Percentiles rank a stretch among this genome's conserved stretches.
Evolutionary conservation across 2,329 filamentous ascomycete genomes (phyloP).

Genomic region (Talaromyces amestolkiae): DNA sequence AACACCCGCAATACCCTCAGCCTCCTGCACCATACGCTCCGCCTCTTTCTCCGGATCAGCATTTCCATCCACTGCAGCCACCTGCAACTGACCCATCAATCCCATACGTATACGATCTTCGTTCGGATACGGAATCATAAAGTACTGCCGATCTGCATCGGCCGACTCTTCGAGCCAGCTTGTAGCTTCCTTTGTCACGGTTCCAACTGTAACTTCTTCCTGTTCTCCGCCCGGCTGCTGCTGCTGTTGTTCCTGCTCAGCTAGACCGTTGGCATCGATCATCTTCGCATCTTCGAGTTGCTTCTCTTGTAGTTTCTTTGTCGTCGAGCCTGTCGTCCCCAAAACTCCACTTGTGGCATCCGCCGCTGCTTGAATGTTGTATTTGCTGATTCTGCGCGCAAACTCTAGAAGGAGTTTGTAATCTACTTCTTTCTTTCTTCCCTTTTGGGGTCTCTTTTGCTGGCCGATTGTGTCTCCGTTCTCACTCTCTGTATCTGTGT

Average conservation of each 20-base stretch:
- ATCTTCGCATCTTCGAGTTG: slow-evolving; percentile 33
- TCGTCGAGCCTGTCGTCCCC: slow-evolving; percentile 21
- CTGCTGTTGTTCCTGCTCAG: slow-evolving; percentile 1
- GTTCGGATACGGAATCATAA: slow-evolving; percentile 46
- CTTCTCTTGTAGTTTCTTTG: slow-evolving; percentile 23
- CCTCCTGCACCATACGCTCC: slow-evolving; percentile 49
- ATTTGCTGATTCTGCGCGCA: slow-evolving; percentile 48
- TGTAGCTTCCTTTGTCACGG: slow-evolving; percentile 41
- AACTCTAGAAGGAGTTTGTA: slow-evolving; percentile 46
- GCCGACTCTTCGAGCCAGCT: slow-evolving; percentile 44
- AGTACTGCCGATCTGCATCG: slow-evolving; percentile 39
- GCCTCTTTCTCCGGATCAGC: slow-evolving; percentile 54
- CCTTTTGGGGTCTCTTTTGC: slow-evolving; percentile 18
- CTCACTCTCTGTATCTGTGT: slow-evolving; percentile 30
- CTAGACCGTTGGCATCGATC: slow-evolving; percentile 31
- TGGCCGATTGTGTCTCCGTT: slow-evolving; percentile 26
- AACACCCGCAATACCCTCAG: slow-evolving; percentile 51
- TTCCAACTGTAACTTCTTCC: slow-evolving; percentile 33
- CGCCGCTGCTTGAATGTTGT: slow-evolving; percentile 45
- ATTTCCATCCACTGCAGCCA: slow-evolving; percentile 54
- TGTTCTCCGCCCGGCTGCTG: neutral
- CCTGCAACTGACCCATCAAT: slow-evolving; percentile 46
- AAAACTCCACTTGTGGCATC: slow-evolving; percentile 35
- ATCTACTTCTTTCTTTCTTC: slow-evolving; percentile 39
- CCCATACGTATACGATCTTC: slow-evolving; percentile 46